Evolutionary conservation across 345 rosid genomes (phyloP), one percentile per base, ranked within the genome.

Genomic region (Trapa incisa): DNA sequence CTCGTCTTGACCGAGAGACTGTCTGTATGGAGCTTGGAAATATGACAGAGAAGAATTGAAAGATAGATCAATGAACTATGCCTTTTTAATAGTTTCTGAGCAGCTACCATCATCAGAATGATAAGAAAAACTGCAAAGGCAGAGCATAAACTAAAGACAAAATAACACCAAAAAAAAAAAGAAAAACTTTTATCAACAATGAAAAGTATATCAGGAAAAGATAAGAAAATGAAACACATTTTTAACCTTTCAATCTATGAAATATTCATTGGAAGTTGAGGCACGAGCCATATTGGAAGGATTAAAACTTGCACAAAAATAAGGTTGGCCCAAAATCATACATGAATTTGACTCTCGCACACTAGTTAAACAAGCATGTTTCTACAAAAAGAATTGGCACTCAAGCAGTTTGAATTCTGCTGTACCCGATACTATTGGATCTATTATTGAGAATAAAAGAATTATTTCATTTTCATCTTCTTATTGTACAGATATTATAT

Each of bases 11-110:
- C 70, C 72, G 1, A 82, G 76, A 67, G 77, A 76, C 66, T 74
- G 76, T 68, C 81, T 76, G 37, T 89, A 81, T 61, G 72, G 69
- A 80, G 77, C 99, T 93, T 77, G 62, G 48, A 14, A 42, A 47
- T 11, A 15, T 32, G 65, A 65, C 65, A 52, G 67, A 64, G 48
- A 71, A 66, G 47, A 48, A 8, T 54, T 67, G 63, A 43, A 65
- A 12, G 15, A 37, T 22, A 13, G 42, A 43, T 47, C 33, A 17
- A 14, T 13, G 33, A 42, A 43, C 36, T 17, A 5, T 65, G 39
- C 29, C 22, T 12, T 65, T 8, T 43, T 52, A 47, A 39, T 32
- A 2, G 13, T 14, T 17, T 9, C 1, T 1, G 36, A 16, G 45
- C 14, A 64, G 48, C 67, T 39, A 64, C 37, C 50, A 63, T 15